Evolutionary conservation across 192 early-diverging fungal genomes (phyloP).

Genomic region (Coemansia sp.): DNA sequence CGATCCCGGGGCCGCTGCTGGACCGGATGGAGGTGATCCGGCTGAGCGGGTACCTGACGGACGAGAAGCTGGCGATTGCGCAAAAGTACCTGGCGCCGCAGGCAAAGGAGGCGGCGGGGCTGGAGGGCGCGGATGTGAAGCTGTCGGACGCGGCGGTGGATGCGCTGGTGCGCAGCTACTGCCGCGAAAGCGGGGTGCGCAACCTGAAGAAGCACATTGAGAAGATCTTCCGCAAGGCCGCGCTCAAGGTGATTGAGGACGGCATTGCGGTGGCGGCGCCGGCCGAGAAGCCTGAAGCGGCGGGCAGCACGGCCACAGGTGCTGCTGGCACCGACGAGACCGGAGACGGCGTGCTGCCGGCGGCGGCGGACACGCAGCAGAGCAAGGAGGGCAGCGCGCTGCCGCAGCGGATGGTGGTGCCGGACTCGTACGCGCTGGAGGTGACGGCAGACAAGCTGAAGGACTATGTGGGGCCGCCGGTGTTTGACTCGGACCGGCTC

Average conservation of each 20-base stretch:
- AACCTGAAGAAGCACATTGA: slow-evolving; percentile 99
- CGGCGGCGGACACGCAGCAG: too few relatives aligned
- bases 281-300: background rate
- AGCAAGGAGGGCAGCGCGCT: slow-evolving; percentile 1
- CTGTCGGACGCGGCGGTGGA: slow-evolving; percentile 77
- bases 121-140: slow-evolving; percentile 67
- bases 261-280: slow-evolving; percentile 39
- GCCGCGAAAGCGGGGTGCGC: slow-evolving; percentile 95
- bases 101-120: slow-evolving; percentile 75
- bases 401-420: slow-evolving; percentile 51
- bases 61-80: slow-evolving; percentile 94
- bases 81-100: slow-evolving; percentile 83
- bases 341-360: too few relatives aligned
- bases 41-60: slow-evolving; percentile 84
- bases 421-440: slow-evolving; percentile 56
- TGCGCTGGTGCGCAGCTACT: slow-evolving; percentile 82
- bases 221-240: slow-evolving; percentile 97
- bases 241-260: slow-evolving; percentile 75
- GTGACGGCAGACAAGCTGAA: slow-evolving; percentile 73
- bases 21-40: slow-evolving; percentile 99
- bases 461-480: slow-evolving; percentile 89
- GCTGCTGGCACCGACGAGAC: background rate
- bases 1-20: slow-evolving; percentile 94
- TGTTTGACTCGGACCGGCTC: slow-evolving; percentile 84
- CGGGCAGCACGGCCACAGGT: background rate